Evolutionary conservation across 2,329 filamentous ascomycete genomes (phyloP).

Genomic region (Exophiala oligosperma): DNA sequence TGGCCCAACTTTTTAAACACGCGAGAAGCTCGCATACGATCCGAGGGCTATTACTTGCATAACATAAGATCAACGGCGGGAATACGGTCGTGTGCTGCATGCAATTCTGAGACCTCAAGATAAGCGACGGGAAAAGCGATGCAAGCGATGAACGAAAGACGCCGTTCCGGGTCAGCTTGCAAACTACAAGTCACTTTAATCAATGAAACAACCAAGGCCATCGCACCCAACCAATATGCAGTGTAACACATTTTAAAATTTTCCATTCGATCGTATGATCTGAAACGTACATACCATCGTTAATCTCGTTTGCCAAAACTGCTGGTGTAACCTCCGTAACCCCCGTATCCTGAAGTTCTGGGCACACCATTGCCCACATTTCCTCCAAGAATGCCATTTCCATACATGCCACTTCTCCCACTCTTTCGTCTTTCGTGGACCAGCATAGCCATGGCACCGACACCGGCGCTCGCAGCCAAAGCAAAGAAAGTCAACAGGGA

Average conservation of each 20-base stretch:
- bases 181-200: not conserved
- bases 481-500: constrained; percentile 30
- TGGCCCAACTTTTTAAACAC: too few species aligned
- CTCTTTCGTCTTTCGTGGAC: constrained; percentile 30
- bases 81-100: not conserved
- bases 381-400: constrained; percentile 26
- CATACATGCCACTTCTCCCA: constrained; percentile 24
- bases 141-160: not conserved
- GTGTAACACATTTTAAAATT: too few species aligned
- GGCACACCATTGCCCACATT: constrained; percentile 23
- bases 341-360: constrained; percentile 28
- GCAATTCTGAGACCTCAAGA: not conserved
- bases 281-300: not conserved
- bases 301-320: constrained; percentile 29
- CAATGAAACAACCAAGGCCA: too few species aligned
- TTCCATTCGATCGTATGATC: not conserved
- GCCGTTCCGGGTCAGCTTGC: not conserved
- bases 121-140: not conserved
- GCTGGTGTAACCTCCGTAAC: constrained; percentile 29
- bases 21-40: not conserved
- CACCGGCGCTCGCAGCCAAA: constrained; percentile 28
- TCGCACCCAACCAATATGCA: too few species aligned
- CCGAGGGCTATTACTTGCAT: not conserved
- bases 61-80: not conserved
- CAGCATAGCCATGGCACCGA: constrained; percentile 29